Conservation (phyloP, 371 early-diverging fungal species). For the Rhizomucor pusillus region DNA sequence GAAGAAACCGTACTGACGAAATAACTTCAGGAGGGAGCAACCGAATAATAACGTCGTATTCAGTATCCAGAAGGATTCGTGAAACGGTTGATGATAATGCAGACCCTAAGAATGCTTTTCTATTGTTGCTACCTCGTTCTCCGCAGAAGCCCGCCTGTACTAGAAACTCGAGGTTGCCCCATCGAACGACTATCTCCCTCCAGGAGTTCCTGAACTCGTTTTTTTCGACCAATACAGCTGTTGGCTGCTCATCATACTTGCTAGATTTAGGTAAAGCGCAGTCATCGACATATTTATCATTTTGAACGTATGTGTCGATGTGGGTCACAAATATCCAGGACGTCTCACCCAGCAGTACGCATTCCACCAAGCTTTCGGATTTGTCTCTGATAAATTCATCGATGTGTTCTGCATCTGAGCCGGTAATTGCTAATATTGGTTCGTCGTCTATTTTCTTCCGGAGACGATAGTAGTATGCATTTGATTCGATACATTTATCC, state of each 20-base stretch:
- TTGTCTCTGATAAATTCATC: neutral
- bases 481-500: neutral
- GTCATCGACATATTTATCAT: slow-evolving; percentile 4
- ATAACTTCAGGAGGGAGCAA: neutral
- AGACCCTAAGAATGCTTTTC: neutral
- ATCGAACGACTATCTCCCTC: slow-evolving; percentile 3
- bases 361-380: neutral
- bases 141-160: slow-evolving; percentile 1
- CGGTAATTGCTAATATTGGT: neutral
- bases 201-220: neutral
- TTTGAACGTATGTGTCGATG: neutral
- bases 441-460: neutral
- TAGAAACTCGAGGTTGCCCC: slow-evolving; percentile 4
- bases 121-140: neutral
- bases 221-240: slow-evolving; percentile 1
- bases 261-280: neutral
- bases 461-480: neutral
- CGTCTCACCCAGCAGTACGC: slow-evolving; percentile 1
- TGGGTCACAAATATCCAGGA: slow-evolving; percentile 1
- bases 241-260: neutral
- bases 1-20: slow-evolving; percentile 1
- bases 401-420: neutral
- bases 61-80: neutral
- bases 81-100: neutral
- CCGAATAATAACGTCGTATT: neutral